A percentile compares a stretch with the other conserved stretches of the same genome.
These are phyloP conservation scores for Kwoniella mangroviensis DNA, from an alignment of 768 basidiomycete species.

Conservation along the genomic window DNA sequence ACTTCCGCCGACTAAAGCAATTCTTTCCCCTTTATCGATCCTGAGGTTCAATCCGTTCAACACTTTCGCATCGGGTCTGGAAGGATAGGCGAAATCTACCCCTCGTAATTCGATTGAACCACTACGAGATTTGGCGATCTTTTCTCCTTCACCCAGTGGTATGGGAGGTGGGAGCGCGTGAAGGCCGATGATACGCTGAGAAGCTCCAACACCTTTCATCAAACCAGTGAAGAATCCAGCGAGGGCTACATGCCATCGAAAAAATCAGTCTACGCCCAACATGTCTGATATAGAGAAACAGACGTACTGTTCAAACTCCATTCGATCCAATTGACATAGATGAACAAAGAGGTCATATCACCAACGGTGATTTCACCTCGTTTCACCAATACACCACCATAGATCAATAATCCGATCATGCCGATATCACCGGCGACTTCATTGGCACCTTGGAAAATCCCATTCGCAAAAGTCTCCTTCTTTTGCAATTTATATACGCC, in stretches of 20 bases:
- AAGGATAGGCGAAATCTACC: slow-evolving; percentile 86
- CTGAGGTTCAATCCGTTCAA: slow-evolving; percentile 80
- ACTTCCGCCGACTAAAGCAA: slow-evolving; percentile 89
- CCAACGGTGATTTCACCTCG: slow-evolving; percentile 85
- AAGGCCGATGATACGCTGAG: slow-evolving; percentile 85
- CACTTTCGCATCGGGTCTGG: slow-evolving; percentile 75
- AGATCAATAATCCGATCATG: slow-evolving; percentile 59
- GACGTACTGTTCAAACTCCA: slow-evolving; percentile 48
- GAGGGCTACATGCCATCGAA: slow-evolving; percentile 28
- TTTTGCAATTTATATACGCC: slow-evolving; percentile 73
- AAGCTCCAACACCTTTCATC: slow-evolving; percentile 94
- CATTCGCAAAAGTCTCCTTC: slow-evolving; percentile 85
- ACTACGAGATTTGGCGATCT: slow-evolving; percentile 25
- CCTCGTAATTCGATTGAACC: slow-evolving; percentile 78
- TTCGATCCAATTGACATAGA: slow-evolving; percentile 55
- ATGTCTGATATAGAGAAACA: neutral
- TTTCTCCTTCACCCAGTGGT: slow-evolving; percentile 42
- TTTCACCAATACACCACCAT: slow-evolving; percentile 88
- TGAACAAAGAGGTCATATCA: slow-evolving; percentile 52
- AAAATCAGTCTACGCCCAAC: neutral
- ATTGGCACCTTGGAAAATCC: slow-evolving; percentile 78
- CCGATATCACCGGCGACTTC: slow-evolving; percentile 54
- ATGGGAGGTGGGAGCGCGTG: slow-evolving; percentile 63
- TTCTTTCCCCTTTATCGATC: slow-evolving; percentile 79
- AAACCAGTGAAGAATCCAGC: slow-evolving; percentile 68